A percentile compares a stretch with the other conserved stretches of the same genome.
Evolutionary conservation across 2,329 filamentous ascomycete species (phyloP).

Genomic region (Cercospora beticola): DNA sequence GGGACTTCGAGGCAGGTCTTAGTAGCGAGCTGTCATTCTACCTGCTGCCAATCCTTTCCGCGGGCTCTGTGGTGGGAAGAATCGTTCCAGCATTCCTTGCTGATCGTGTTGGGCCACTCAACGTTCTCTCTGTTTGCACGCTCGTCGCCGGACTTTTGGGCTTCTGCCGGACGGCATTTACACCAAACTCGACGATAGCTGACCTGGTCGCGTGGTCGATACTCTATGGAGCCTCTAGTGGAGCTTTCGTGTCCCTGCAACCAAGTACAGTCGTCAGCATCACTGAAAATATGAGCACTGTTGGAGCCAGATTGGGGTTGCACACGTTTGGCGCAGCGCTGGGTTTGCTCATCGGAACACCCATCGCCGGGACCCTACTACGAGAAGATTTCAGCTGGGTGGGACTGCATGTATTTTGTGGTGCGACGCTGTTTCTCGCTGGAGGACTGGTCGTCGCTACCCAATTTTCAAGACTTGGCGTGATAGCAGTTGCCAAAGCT

Average conservation of each 20-base stretch:
- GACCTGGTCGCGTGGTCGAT: conserved; percentile 42
- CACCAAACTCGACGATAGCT: conserved; percentile 27
- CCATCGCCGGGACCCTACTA: conserved; percentile 29
- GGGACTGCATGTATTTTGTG: conserved; percentile 1
- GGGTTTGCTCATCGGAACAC: conserved; percentile 31
- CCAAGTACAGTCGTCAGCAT: conserved; percentile 38
- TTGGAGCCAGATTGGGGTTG: conserved; percentile 31
- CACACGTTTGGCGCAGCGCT: conserved; percentile 28
- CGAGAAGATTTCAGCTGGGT: conserved; percentile 2
- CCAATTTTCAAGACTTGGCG: conserved; percentile 21
- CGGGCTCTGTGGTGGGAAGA: conserved; percentile 49
- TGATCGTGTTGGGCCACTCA: conserved; percentile 48
- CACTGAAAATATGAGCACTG: conserved; percentile 22
- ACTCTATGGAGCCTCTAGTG: conserved; percentile 48
- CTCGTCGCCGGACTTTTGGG: conserved; percentile 27
- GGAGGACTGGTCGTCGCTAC: conserved; percentile 23
- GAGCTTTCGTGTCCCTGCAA: conserved; percentile 44
- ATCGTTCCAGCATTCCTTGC: conserved; percentile 48
- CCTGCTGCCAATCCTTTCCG: conserved; percentile 66
- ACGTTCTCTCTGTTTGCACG: conserved; percentile 45
- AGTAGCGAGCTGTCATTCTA: conserved; percentile 58
- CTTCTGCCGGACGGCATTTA: conserved; percentile 41
- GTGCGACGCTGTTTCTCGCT: conserved; percentile 23
- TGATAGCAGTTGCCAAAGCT: background rate
- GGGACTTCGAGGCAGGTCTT: conserved; percentile 29